Evolutionary conservation across 2,329 filamentous ascomycete genomes (phyloP), one percentile per base, ranked within the genome.

Genomic region (Claviceps lovelessii): DNA sequence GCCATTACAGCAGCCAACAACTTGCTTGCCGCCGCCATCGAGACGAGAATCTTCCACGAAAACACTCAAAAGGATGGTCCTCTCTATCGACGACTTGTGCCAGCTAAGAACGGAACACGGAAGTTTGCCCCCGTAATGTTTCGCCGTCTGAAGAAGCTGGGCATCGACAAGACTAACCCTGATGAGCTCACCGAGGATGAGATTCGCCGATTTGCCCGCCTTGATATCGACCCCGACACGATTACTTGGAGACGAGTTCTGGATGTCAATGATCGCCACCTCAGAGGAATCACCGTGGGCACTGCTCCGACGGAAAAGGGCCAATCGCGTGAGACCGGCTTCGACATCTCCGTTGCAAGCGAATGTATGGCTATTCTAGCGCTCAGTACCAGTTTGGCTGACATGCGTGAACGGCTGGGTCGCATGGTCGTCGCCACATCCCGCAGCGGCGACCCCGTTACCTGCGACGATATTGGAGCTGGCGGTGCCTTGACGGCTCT

Each of bases 331-430:
- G 81, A 93, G 70, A 97, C 93, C 37, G 90, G 88, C 48, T 98
- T 98, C 65, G 93, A 98, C 67, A 98, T 98, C 61, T 95, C 91
- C 0, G 93, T 98, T 35, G 93, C 93, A 46, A 94, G 88, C 69
- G 93, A 97, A 70, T 95, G 90, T 69, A 98, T 98, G 93, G 93
- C 93, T 58, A 95, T 98, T 58, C 82, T 98, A 55, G 93, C 93
- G 10, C 80, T 98, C 61, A 94, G 89, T 73, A 96, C 89, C 59
- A 83, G 85, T 67, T 77, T 97, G 58, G 74, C 76, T 37, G 93
- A 98, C 65, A 87, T 98, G 84, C 83, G 93, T 56, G 90, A 96
- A 71, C 85, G 93, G 57, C 81, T 98, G 35, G 93, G 93, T 54
- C 83, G 87, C 61, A 97, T 98, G 90, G 93, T 98, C 3, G 85